Evolutionary conservation across 1,139 yeast genomes (phyloP).

Genomic region (Saccharomyces uvarum): DNA sequence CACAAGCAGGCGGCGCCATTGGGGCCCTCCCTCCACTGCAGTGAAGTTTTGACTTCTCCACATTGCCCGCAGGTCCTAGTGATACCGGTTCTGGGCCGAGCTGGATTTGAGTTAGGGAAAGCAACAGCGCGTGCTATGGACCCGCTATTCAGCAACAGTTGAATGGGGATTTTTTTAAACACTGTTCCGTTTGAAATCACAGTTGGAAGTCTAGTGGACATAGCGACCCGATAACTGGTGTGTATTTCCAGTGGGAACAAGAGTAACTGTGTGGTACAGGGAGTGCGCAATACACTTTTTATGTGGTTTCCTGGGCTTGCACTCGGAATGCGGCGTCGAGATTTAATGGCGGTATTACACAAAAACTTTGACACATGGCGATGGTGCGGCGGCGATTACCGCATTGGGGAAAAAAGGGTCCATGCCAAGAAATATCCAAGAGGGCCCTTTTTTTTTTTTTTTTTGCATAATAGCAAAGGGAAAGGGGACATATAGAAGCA

Average conservation of each 20-base stretch:
- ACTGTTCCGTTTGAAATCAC: not conserved
- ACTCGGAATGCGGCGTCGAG: not conserved
- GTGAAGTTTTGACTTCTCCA: not conserved
- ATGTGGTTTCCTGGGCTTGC: not conserved
- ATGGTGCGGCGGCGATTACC: not conserved
- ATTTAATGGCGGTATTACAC: not conserved
- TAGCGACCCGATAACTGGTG: not conserved
- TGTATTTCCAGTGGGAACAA: not conserved
- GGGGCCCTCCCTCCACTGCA: conserved; percentile 80
- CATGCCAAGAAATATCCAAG: not conserved
- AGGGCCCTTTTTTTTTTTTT: not conserved
- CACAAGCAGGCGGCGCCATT: conserved; percentile 77
- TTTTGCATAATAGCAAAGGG: not conserved
- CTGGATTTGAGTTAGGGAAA: not conserved
- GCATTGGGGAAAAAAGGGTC: not conserved
- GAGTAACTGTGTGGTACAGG: not conserved
- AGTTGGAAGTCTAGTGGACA: not conserved
- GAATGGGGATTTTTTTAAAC: not conserved
- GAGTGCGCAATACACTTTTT: not conserved
- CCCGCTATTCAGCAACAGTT: not conserved
- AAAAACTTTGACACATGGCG: not conserved
- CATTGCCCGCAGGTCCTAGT: not conserved
- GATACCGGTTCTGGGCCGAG: not conserved
- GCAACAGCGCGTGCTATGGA: not conserved
- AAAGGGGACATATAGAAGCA: not conserved